These are phyloP conservation scores for Keqinozyma sinolaborantium DNA, from an alignment of 1,139 yeast species.

Conservation along the genomic window DNA sequence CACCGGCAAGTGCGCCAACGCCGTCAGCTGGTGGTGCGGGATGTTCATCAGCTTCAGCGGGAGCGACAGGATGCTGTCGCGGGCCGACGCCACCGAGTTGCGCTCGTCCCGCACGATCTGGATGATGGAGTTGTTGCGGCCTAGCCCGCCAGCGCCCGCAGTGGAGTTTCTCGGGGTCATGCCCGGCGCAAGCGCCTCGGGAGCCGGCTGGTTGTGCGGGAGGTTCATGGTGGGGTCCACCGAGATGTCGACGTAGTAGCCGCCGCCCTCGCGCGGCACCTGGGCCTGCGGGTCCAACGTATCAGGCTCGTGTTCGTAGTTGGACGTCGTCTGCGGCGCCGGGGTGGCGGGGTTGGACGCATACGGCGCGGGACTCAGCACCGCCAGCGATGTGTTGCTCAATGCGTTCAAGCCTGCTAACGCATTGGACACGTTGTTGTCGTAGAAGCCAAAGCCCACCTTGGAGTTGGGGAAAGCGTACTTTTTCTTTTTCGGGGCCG, in stretches of 20 bases:
- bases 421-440: conserved; percentile 40
- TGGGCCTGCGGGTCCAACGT: conserved; percentile 33
- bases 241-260: conserved; percentile 44
- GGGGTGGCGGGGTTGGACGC: conserved; percentile 16
- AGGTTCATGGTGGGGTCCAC: conserved; percentile 49
- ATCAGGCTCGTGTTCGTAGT: conserved; percentile 28
- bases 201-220: conserved; percentile 44
- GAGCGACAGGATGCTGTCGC: conserved; percentile 42
- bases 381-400: conserved; percentile 33
- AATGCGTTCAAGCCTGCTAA: conserved; percentile 47
- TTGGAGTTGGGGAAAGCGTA: conserved; percentile 14
- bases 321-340: conserved; percentile 20
- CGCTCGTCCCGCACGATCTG: conserved; percentile 41
- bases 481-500: conserved; percentile 21
- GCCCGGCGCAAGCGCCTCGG: conserved; percentile 23
- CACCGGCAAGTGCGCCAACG: conserved; percentile 45
- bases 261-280: conserved; percentile 35
- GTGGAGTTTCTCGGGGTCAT: conserved; percentile 39
- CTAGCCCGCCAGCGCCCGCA: conserved; percentile 10
- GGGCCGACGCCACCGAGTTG: conserved; percentile 29
- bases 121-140: conserved; percentile 41
- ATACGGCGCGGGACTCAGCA: conserved; percentile 27
- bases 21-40: conserved; percentile 45
- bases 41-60: conserved; percentile 49
- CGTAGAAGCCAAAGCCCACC: conserved; percentile 30